Percentiles rank a stretch among this genome's conserved stretches.
Evolutionary conservation across 202 grass and related monocot species (phyloP).

Genomic region (Dendrocalamus latiflorus): DNA sequence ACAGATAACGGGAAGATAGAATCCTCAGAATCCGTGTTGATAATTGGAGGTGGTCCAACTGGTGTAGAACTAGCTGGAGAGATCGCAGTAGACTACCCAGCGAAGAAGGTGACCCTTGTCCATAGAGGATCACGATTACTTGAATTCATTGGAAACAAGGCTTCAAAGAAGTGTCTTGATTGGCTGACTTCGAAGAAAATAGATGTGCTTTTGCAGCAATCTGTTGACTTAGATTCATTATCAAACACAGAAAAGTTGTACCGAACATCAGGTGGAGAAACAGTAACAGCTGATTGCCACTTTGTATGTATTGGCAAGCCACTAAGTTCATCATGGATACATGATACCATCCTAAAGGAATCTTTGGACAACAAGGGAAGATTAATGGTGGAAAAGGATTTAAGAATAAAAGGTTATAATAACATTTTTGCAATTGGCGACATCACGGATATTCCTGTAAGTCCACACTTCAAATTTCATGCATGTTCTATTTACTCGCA

Average conservation of each 20-base stretch:
- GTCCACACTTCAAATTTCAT: too few species aligned
- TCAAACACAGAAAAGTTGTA: constrained; percentile 40
- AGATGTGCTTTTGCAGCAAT: constrained; percentile 71
- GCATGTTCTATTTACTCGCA: too few species aligned
- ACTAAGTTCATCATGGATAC: constrained; percentile 59
- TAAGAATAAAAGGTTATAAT: constrained; percentile 40
- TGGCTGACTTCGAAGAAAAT: constrained; percentile 71
- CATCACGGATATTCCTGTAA: constrained; percentile 77
- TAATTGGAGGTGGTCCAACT: constrained; percentile 67
- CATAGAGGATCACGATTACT: too few species aligned
- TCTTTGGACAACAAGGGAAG: constrained; percentile 64
- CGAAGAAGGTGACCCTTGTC: too few species aligned
- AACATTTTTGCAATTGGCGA: constrained; percentile 38
- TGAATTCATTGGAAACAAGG: constrained; percentile 49
- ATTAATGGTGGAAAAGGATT: constrained; percentile 65
- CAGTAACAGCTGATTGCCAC: constrained; percentile 60
- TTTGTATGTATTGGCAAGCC: constrained; percentile 80
- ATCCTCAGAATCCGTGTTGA: constrained; percentile 53
- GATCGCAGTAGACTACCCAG: too few species aligned
- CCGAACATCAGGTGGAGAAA: constrained; percentile 63
- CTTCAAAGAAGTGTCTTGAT: constrained; percentile 64
- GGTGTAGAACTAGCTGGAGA: too few species aligned
- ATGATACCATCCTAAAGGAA: constrained; percentile 56
- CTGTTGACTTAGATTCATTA: constrained; percentile 50
- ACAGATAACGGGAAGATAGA: constrained; percentile 56